Base-by-base conservation (phyloP, 108 stramenopile genomes). In the Fragilaria radians region DNA sequence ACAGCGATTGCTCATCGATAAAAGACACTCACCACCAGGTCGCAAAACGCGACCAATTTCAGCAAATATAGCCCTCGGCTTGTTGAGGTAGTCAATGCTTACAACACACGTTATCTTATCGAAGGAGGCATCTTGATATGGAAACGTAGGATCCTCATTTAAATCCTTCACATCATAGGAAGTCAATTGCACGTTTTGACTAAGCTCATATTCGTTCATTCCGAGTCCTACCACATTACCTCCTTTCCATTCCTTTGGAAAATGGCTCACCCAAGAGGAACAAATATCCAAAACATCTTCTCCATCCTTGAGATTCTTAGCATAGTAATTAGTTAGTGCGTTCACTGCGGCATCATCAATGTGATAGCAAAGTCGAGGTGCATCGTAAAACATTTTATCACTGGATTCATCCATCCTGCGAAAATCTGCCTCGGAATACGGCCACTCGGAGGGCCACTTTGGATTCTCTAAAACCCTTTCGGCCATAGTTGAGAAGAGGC, bases 91-190 rank as follows among this genome's bases (percentile, higher is more conserved):
- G 48, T 97, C 96, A 19, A 97, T 78, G 34, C 84, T 86, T 0
- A 97, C 96, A 17, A 97, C 96, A 60, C 88, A 89, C 5, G 96
- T 97, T 3, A 97, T 90, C 27, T 81, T 85, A 53, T 95, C 94
- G 68, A 97, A 97, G 0, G 81, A 80, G 46, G 71, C 66, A 63
- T 93, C 93, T 26, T 80, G 82, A 53, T 80, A 94, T 25, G 96
- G 96, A 19, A 97, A 81, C 0, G 59, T 77, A 5, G 93, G 87
- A 22, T 95, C 86, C 1, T 73, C 59, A 63, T 95, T 97, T 57
- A 97, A 78, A 73, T 97, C 93, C 54, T 84, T 79, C 32, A 93
- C 94, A 54, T 83, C 84, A 60, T 86, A 96, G 31, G 76, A 73
- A 19, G 82, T 71, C 46, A 94, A 63, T 62, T 86, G 86, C n/a